phyloP scores from a whole-genome alignment of 345 rosid genomes.

The Diplotaxis tenuifolia region DNA sequence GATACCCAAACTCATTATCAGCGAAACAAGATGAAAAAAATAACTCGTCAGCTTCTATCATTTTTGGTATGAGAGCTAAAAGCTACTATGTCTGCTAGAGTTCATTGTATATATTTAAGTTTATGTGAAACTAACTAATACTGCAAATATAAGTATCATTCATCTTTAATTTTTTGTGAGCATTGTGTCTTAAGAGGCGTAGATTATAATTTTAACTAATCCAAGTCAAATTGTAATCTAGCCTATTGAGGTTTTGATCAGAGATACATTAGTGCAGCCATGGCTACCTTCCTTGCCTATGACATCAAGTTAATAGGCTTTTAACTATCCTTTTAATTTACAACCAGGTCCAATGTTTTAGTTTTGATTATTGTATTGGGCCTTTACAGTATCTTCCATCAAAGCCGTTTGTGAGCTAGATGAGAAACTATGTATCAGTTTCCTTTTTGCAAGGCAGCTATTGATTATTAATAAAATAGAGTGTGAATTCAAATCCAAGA shows the following conservation, averaged over 20 bases:
- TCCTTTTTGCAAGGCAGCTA: background rate
- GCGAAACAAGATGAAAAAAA: constrained; percentile 47
- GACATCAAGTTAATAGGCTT: background rate
- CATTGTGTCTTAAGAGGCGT: background rate
- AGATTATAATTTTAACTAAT: background rate
- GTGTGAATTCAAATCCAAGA: background rate
- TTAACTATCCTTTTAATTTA: no score
- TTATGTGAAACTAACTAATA: no score
- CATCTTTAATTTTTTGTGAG: background rate
- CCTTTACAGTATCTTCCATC: background rate
- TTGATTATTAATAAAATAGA: background rate
- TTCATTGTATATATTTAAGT: no score
- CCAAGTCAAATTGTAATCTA: background rate
- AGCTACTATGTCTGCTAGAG: no score
- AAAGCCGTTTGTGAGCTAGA: background rate
- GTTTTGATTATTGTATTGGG: background rate
- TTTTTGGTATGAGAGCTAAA: no score
- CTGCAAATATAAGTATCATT: background rate
- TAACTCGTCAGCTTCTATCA: no score
- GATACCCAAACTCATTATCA: constrained; percentile 57
- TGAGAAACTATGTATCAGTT: background rate
- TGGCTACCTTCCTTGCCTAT: background rate
- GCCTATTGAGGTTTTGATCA: constrained; percentile 3
- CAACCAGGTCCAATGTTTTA: background rate
- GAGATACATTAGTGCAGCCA: background rate